A percentile compares a stretch with the other conserved stretches of the same genome.
These are phyloP conservation scores for Saksenaea vasiformis DNA, from an alignment of 371 early-diverging fungal genomes.

Conservation along the genomic window DNA sequence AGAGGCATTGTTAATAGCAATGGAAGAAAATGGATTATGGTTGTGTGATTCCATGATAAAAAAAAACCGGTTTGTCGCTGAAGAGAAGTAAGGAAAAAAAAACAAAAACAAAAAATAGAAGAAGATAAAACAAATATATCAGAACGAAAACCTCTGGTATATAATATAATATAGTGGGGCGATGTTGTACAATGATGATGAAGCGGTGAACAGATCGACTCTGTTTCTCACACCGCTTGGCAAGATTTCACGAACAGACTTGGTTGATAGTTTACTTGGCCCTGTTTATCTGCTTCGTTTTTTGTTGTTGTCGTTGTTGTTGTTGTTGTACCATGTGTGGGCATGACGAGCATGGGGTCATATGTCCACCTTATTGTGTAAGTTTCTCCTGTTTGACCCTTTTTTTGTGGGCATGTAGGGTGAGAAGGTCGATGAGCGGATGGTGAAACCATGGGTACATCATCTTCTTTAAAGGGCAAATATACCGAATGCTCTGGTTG, in stretches of 20 bases:
- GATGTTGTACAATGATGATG: conserved; percentile 6
- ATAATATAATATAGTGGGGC: neutral
- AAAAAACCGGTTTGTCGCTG: neutral
- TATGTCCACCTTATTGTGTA: neutral
- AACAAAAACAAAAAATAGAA: neutral
- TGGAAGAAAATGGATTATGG: neutral
- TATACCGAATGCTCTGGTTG: conserved; percentile 3
- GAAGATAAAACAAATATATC: neutral
- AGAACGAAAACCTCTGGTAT: neutral
- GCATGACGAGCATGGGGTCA: neutral
- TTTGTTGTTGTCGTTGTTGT: neutral
- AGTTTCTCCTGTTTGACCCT: neutral
- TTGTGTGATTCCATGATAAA: neutral
- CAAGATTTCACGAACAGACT: conserved; percentile 1
- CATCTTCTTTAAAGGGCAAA: conserved; percentile 9
- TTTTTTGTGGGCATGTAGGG: neutral
- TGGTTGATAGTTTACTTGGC: neutral
- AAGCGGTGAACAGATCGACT: conserved; percentile 5
- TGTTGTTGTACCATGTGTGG: neutral
- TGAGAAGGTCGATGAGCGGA: conserved; percentile 1
- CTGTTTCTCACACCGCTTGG: neutral
- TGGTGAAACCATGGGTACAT: neutral
- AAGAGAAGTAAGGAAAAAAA: neutral
- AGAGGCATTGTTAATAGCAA: neutral
- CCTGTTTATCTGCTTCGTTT: neutral